Conservation (phyloP, 192 early-diverging fungal species). For the Kickxella alabastrina region DNA sequence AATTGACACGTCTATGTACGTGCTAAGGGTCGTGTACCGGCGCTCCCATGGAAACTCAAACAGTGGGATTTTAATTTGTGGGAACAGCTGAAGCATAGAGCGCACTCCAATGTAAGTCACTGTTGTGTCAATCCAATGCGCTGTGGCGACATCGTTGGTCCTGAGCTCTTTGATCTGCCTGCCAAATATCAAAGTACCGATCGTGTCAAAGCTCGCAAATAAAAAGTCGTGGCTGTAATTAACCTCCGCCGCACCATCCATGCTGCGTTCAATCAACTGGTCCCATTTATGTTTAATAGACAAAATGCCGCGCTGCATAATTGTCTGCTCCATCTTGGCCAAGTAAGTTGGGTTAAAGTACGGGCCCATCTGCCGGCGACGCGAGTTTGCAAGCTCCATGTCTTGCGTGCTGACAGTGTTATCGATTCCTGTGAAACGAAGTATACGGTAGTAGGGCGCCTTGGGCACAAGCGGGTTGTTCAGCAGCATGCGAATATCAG, state of each 20-base stretch:
- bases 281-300: conserved; percentile 41
- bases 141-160: conserved; percentile 20
- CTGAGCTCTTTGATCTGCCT: conserved; percentile 27
- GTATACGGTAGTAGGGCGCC: conserved; percentile 22
- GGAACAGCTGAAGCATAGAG: conserved; percentile 33
- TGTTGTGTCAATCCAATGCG: conserved; percentile 35
- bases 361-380: conserved; percentile 41
- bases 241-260: conserved; percentile 24
- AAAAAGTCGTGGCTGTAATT: conserved; percentile 44
- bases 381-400: conserved; percentile 26
- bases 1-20: conserved; percentile 33
- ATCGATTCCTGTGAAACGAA: conserved; percentile 42
- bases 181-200: conserved; percentile 39
- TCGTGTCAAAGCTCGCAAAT: conserved; percentile 39
- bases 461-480: conserved; percentile 18
- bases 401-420: conserved; percentile 43
- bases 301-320: conserved; percentile 35
- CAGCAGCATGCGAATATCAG: conserved; percentile 27
- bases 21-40: conserved; percentile 24
- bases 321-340: conserved; percentile 36
- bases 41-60: conserved; percentile 23
- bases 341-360: conserved; percentile 35
- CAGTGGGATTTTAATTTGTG: conserved; percentile 11
- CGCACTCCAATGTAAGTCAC: conserved; percentile 34
- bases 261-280: conserved; percentile 8